A percentile compares a stretch with the other conserved stretches of the same genome.
These are phyloP conservation scores for Phytophthora cactorum DNA, from an alignment of 352 stramenopile species.

Conservation along the genomic window DNA sequence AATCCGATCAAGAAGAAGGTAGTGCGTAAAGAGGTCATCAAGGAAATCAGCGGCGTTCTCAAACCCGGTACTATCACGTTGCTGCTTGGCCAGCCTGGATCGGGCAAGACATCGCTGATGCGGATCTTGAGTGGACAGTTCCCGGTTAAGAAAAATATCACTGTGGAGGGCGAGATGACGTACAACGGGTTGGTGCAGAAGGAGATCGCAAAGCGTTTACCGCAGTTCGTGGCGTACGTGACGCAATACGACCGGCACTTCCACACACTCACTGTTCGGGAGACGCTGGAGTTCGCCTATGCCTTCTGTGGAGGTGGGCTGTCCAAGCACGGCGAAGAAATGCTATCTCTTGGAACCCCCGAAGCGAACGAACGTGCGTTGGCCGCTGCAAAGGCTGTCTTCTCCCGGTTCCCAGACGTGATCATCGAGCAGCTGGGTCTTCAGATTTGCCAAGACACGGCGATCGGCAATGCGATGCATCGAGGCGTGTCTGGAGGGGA, in stretches of 20 bases:
- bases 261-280: constrained; percentile 34
- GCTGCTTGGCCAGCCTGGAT: constrained; percentile 45
- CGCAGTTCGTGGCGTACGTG: constrained; percentile 44
- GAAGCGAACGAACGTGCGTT: constrained; percentile 38
- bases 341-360: constrained; percentile 38
- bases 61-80: constrained; percentile 43
- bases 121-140: constrained; percentile 40
- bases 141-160: constrained; percentile 34
- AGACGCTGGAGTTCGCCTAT: constrained; percentile 47
- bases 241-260: constrained; percentile 43
- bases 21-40: constrained; percentile 45
- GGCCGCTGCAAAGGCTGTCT: constrained; percentile 23
- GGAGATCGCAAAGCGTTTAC: constrained; percentile 31
- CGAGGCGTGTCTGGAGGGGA: constrained; percentile 76
- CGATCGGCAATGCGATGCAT: constrained; percentile 54
- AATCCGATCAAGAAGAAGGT: constrained; percentile 35
- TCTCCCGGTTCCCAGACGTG: constrained; percentile 45
- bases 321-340: constrained; percentile 42
- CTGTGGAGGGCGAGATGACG: constrained; percentile 34
- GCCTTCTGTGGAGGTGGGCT: constrained; percentile 35
- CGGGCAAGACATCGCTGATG: constrained; percentile 48
- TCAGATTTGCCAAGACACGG: constrained; percentile 50
- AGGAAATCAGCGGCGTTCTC: constrained; percentile 36
- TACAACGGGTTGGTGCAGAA: constrained; percentile 42
- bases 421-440: constrained; percentile 60